These are phyloP conservation scores for Penicillium expansum DNA, from an alignment of 2,329 filamentous ascomycete genomes.

Conservation along the genomic window DNA sequence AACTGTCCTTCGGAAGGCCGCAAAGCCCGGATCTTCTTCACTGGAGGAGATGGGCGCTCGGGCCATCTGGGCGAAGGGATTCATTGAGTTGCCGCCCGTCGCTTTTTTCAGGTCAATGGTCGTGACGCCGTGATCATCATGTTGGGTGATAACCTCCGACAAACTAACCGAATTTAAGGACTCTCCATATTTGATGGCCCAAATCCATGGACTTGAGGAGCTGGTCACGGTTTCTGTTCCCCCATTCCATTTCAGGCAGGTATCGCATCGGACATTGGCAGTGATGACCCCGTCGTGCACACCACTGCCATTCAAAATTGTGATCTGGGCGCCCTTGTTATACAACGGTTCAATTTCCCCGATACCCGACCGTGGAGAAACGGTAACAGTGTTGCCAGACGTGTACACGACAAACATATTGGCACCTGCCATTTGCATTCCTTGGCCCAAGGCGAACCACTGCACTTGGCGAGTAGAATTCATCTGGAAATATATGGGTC, in stretches of 20 bases:
- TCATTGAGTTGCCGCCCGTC: conserved; percentile 20
- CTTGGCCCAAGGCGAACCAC: conserved; percentile 59
- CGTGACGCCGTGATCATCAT: conserved; percentile 24
- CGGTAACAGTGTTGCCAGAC: conserved; percentile 54
- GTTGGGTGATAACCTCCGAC: conserved; percentile 19
- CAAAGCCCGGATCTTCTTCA: conserved; percentile 3
- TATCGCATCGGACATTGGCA: conserved; percentile 54
- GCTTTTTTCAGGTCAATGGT: conserved; percentile 24
- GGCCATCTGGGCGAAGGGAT: conserved; percentile 18
- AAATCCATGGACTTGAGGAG: conserved; percentile 29
- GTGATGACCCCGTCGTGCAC: conserved; percentile 53
- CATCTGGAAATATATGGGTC: conserved; percentile 60
- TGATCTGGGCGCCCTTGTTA: conserved; percentile 45
- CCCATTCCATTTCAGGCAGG: conserved; percentile 24
- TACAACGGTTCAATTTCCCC: conserved; percentile 52
- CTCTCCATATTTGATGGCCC: conserved; percentile 25
- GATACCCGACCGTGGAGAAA: conserved; percentile 54
- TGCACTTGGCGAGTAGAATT: conserved; percentile 52
- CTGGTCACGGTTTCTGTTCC: conserved; percentile 17
- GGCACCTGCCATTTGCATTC: conserved; percentile 51
- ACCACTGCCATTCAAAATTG: conserved; percentile 60
- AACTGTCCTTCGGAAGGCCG: conserved; percentile 6
- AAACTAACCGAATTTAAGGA: conserved; percentile 22
- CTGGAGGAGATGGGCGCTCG: neutral
- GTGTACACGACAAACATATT: conserved; percentile 61